Conservation (phyloP, 1,139 yeast species). For the Candida sp. region DNA sequence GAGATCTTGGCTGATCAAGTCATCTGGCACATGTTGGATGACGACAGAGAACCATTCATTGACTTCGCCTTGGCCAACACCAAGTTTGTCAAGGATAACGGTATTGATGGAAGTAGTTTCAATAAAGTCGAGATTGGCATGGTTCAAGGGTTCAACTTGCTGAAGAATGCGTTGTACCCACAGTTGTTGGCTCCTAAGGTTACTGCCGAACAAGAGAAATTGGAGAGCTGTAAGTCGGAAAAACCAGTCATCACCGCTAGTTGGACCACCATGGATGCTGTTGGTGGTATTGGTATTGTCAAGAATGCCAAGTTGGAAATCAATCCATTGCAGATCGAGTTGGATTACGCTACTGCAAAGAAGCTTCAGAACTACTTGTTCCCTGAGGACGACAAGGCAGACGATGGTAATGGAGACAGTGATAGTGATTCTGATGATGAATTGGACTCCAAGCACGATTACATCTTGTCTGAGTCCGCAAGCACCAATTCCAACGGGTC, state of each 20-base stretch:
- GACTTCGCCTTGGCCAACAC: constrained; percentile 74
- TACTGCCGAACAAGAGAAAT: constrained; percentile 15
- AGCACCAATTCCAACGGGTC: too few relatives aligned
- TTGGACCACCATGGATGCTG: constrained; percentile 80
- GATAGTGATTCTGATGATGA: constrained; percentile 5
- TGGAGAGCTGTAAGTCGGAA: constrained; percentile 10
- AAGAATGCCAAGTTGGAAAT: constrained; percentile 52
- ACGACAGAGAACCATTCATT: constrained; percentile 64
- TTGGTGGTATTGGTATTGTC: constrained; percentile 82
- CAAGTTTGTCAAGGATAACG: constrained; percentile 61
- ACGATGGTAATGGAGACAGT: constrained; percentile 8
- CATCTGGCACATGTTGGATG: constrained; percentile 71
- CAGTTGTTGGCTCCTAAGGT: constrained; percentile 66
- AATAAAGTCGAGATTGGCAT: constrained; percentile 64
- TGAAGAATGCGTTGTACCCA: constrained; percentile 65
- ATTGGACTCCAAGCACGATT: neutral
- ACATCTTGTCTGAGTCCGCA: constrained; percentile 1
- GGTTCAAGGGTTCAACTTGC: constrained; percentile 74
- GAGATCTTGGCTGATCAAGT: constrained; percentile 62
- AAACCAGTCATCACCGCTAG: constrained; percentile 53
- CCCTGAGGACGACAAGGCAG: constrained; percentile 45
- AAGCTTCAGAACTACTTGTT: constrained; percentile 66
- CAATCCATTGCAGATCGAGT: constrained; percentile 72
- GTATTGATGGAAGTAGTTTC: constrained; percentile 57
- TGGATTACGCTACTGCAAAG: constrained; percentile 73